Percentiles rank a stretch among this genome's conserved stretches.
Conservation (phyloP, 2,329 filamentous ascomycete genomes). For the Hymenoscyphus infarciens region DNA sequence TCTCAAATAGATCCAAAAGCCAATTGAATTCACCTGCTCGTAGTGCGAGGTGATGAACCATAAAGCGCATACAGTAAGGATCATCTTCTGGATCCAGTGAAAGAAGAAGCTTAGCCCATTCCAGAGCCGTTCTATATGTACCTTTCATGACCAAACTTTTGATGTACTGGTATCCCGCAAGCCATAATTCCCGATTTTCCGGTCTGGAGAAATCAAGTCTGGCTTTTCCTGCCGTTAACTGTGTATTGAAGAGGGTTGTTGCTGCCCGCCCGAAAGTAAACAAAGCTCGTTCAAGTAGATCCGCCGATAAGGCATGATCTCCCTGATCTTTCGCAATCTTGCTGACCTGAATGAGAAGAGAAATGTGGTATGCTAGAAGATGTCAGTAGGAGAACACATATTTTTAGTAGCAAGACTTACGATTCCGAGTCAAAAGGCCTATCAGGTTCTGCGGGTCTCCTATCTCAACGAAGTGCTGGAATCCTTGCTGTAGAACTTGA, state of each 20-base stretch:
- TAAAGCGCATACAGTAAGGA: constrained; percentile 76
- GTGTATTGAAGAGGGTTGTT: constrained; percentile 74
- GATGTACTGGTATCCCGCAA: constrained; percentile 86
- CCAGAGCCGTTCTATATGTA: constrained; percentile 89
- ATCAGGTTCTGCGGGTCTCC: constrained; percentile 79
- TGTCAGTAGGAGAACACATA: constrained; percentile 23
- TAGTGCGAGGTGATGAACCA: constrained; percentile 82
- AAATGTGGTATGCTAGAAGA: constrained; percentile 74
- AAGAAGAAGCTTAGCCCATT: constrained; percentile 86
- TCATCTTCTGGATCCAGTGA: constrained; percentile 69
- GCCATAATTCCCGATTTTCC: constrained; percentile 90
- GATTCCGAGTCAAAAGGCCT: constrained; percentile 66
- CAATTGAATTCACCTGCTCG: constrained; percentile 73
- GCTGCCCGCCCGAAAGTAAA: constrained; percentile 91
- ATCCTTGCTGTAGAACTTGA: constrained; percentile 68
- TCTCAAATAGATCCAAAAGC: constrained; percentile 65
- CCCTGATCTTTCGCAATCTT: constrained; percentile 89
- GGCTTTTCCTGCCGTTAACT: constrained; percentile 73
- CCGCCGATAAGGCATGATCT: constrained; percentile 79
- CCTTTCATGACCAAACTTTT: constrained; percentile 81
- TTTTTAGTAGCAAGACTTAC: constrained; percentile 32
- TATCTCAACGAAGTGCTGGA: constrained; percentile 79
- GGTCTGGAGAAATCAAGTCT: constrained; percentile 75
- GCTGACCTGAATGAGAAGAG: constrained; percentile 88
- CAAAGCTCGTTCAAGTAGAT: constrained; percentile 84